Evolutionary conservation across 257 asterid genomes (phyloP), one percentile per base, ranked within the genome.

Genomic region (Galeopsis tetrahit): DNA sequence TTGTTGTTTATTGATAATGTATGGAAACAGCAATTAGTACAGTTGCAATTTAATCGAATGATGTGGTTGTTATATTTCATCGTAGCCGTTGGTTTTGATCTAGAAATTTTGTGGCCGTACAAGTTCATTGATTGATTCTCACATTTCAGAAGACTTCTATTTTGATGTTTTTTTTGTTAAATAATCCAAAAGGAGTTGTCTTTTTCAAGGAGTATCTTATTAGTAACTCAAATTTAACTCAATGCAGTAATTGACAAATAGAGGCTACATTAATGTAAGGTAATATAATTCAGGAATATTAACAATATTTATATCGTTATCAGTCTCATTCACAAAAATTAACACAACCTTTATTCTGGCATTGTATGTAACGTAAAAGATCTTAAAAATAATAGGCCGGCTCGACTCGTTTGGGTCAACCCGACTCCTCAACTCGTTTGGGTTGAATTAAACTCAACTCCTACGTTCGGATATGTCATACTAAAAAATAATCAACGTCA

Each of bases 101-200:
- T 7, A 10, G 13, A 17, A 10, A 53, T 28, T n/a, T 13, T 31
- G 7, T 40, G 52, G 56, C 14, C 10, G 35, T 36, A 17, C 60
- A 67, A 49, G 75, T 67, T 67, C 66, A 33, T 31, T 63, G 74
- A 14, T 43, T 55, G 48, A 8, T 38, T 44, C 63, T 21, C 66
- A 44, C 67, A 39, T 62, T 38, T 7, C 28, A 38, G 38, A 17
- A 33, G 13, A 35, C 58, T 49, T 52, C 10, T 21, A 49, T 28
- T 17, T 49, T 36, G 65, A 10, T 44, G 14, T 36, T 11, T 34
- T 15, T 42, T 7, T 38, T 5, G 11, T n/a, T n/a, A 32, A 38
- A 60, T 51, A 48, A 38, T 69, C 65, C 77, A 65, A 71, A 48
- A n/a, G 0, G 3, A 57, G 11, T 15, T 6, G 77, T 59, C 70